phyloP scores from a whole-genome alignment of 208 protist genomes.

The Acanthamoeba castellanii region DNA sequence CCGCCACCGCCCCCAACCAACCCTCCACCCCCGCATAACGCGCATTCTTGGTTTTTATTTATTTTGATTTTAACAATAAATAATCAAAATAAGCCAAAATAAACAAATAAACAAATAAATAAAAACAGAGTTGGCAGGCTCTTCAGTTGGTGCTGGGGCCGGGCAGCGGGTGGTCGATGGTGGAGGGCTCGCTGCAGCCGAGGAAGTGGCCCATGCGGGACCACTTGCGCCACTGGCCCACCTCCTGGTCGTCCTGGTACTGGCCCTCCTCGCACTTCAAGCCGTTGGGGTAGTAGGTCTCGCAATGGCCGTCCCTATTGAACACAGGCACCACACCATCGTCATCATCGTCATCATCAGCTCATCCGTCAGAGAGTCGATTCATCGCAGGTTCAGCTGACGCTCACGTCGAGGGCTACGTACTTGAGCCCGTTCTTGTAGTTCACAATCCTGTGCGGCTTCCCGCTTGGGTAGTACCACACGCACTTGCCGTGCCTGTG shows the following conservation, averaged over 20 bases:
- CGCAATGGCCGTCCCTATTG: not conserved
- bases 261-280: slow-evolving; percentile 27
- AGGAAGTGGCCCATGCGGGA: slow-evolving; percentile 25
- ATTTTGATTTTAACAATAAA: no score
- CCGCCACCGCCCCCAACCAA: not conserved
- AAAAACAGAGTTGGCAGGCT: no score
- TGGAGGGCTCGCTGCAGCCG: not conserved
- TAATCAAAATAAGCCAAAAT: no score
- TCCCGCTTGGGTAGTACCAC: slow-evolving; percentile 29
- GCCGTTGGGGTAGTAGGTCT: slow-evolving; percentile 25
- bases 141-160: not conserved
- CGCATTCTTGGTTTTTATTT: not conserved
- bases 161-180: not conserved
- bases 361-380: not conserved
- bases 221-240: slow-evolving; percentile 55
- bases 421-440: slow-evolving; percentile 50
- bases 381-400: not conserved
- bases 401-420: not conserved
- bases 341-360: not conserved
- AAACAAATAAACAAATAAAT: no score
- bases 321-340: no score
- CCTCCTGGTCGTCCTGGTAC: slow-evolving; percentile 11
- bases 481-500: slow-evolving; percentile 19
- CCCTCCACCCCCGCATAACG: not conserved
- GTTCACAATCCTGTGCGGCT: not conserved